A percentile compares a stretch with the other conserved stretches of the same genome.
phyloP scores from a whole-genome alignment of 345 rosid genomes.

The Pistacia atlantica region DNA sequence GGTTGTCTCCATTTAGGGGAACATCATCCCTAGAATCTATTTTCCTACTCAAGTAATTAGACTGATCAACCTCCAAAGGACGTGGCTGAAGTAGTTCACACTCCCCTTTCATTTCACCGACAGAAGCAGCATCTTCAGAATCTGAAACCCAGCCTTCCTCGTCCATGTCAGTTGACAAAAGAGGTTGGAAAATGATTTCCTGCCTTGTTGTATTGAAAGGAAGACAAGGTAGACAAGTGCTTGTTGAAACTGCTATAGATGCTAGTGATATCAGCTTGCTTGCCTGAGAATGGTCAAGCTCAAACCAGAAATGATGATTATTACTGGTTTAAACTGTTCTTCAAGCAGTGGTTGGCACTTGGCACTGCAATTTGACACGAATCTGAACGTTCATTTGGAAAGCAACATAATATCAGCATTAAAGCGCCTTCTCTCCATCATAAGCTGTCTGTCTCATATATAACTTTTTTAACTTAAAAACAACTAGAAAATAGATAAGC shows the following conservation, averaged over 20 bases:
- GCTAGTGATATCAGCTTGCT: slow-evolving; percentile 54
- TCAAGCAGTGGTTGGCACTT: slow-evolving; percentile 72
- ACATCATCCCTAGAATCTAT: slow-evolving; percentile 20
- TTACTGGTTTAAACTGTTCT: slow-evolving; percentile 54
- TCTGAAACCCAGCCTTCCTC: slow-evolving; percentile 30
- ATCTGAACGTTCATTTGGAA: slow-evolving; percentile 56
- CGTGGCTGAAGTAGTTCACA: slow-evolving; percentile 22
- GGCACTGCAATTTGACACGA: slow-evolving; percentile 48
- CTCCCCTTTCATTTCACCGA: slow-evolving; percentile 23
- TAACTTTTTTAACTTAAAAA: not conserved
- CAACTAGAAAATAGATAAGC: not conserved
- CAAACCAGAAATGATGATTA: too few relatives aligned
- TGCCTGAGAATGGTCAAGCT: slow-evolving; percentile 73
- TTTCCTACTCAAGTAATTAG: slow-evolving; percentile 19
- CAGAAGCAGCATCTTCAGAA: slow-evolving; percentile 23
- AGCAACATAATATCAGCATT: slow-evolving; percentile 16
- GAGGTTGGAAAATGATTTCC: slow-evolving; percentile 24
- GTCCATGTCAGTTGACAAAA: slow-evolving; percentile 30
- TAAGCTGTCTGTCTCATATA: too few relatives aligned
- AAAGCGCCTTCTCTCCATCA: not conserved
- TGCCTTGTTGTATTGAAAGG: slow-evolving; percentile 17
- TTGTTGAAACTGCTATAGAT: slow-evolving; percentile 43
- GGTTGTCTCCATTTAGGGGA: slow-evolving; percentile 23
- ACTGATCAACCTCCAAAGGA: slow-evolving; percentile 24
- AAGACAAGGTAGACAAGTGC: slow-evolving; percentile 25